Evolutionary conservation across 805 yeast species (phyloP).

Genomic region (Zygotorulaspora florentina): DNA sequence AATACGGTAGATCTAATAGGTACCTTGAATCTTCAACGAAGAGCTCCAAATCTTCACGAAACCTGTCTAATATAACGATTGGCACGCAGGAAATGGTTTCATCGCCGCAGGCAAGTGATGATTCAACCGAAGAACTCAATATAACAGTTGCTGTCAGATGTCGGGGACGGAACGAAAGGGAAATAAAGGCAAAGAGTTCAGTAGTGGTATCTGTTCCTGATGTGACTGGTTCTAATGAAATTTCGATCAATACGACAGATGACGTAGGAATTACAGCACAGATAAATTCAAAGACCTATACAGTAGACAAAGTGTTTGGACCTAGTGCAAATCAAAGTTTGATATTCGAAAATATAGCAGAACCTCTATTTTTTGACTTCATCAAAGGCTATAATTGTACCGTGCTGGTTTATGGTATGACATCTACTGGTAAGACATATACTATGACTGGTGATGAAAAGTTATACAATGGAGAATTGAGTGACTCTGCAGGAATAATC

Average conservation of each 20-base stretch:
- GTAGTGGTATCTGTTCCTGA: slow-evolving; percentile 55
- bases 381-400: slow-evolving; percentile 77
- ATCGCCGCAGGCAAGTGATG: slow-evolving; percentile 11
- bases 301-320: slow-evolving; percentile 79
- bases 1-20: no score
- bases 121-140: slow-evolving; percentile 38
- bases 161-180: slow-evolving; percentile 56
- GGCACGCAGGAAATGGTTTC: slow-evolving; percentile 7
- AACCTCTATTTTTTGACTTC: slow-evolving; percentile 61
- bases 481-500: slow-evolving; percentile 57
- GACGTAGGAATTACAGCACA: slow-evolving; percentile 40
- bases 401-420: slow-evolving; percentile 84
- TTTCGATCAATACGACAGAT: slow-evolving; percentile 43
- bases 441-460: slow-evolving; percentile 69
- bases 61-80: not conserved
- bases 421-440: slow-evolving; percentile 86
- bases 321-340: slow-evolving; percentile 70
- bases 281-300: slow-evolving; percentile 51
- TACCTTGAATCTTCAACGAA: no score
- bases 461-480: slow-evolving; percentile 32
- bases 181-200: slow-evolving; percentile 52
- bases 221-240: slow-evolving; percentile 43
- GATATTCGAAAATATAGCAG: slow-evolving; percentile 64
- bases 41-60: no score
- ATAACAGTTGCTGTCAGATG: slow-evolving; percentile 63